Conservation (phyloP, 495 filamentous ascomycete species). For the Aspergillus incahuasiensis region DNA sequence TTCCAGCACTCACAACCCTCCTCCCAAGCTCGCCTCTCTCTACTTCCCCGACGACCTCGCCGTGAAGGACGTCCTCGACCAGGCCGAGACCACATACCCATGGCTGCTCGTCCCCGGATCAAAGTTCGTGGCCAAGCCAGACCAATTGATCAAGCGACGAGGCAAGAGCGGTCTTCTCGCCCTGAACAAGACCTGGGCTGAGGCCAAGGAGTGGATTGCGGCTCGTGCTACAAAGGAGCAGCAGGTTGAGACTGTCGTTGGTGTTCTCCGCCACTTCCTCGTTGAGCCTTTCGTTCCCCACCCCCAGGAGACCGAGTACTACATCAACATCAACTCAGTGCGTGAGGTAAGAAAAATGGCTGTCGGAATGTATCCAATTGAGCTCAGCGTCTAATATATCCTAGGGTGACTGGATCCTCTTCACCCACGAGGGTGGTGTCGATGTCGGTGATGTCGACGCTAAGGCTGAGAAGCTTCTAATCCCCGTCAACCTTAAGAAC, state of each 20-base stretch:
- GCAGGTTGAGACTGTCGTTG: slow-evolving; percentile 86
- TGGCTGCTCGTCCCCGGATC: slow-evolving; percentile 79
- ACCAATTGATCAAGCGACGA: slow-evolving; percentile 98
- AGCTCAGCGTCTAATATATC: background rate
- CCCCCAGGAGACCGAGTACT: slow-evolving; percentile 89
- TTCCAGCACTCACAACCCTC: slow-evolving; percentile 83
- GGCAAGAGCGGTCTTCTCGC: slow-evolving; percentile 97
- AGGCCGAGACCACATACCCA: slow-evolving; percentile 91
- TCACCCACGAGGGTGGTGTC: slow-evolving; percentile 98
- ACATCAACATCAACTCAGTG: slow-evolving; percentile 95
- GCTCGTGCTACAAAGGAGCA: slow-evolving; percentile 85
- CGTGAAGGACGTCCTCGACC: slow-evolving; percentile 81
- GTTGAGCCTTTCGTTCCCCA: slow-evolving; percentile 99
- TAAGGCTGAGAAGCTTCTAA: slow-evolving; percentile 96
- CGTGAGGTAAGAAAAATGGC: slow-evolving; percentile 64
- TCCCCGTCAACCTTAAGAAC: slow-evolving; percentile 90
- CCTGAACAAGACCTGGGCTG: slow-evolving; percentile 95
- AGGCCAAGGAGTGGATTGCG: slow-evolving; percentile 89
- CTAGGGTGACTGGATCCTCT: slow-evolving; percentile 98
- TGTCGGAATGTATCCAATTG: background rate
- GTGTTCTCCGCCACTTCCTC: slow-evolving; percentile 87
- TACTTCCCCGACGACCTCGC: slow-evolving; percentile 87
- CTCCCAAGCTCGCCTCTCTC: slow-evolving; percentile 84
- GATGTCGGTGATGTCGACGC: slow-evolving; percentile 99
- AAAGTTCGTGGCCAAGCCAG: slow-evolving; percentile 98